Conservation (phyloP, 2,329 filamentous ascomycete genomes). For the Venturia nashicola region DNA sequence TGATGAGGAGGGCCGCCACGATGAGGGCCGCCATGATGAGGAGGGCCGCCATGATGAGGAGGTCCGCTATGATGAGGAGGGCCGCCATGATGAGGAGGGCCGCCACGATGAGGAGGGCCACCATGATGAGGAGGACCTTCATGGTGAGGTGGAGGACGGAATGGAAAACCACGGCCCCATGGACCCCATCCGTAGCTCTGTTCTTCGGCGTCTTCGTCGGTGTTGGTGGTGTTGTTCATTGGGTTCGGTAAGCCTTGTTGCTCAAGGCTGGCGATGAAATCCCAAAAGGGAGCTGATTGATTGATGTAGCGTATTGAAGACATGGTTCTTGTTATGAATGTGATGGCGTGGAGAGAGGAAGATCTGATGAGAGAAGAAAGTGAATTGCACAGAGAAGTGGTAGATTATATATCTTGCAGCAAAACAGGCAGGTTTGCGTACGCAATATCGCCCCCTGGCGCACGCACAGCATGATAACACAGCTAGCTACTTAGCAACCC, state of each 20-base stretch:
- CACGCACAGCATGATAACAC: background rate
- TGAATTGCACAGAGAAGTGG: background rate
- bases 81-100: conserved; percentile 8
- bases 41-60: background rate
- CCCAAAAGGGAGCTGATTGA: conserved; percentile 42
- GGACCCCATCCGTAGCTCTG: conserved; percentile 20
- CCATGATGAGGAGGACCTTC: conserved; percentile 8
- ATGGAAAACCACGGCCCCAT: conserved; percentile 12
- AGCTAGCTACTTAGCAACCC: background rate
- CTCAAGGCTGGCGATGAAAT: conserved; percentile 40
- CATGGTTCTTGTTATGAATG: conserved; percentile 27
- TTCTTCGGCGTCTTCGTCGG: conserved; percentile 14
- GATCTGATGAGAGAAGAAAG: background rate
- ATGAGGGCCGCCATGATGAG: conserved; percentile 12
- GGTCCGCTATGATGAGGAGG: conserved; percentile 9
- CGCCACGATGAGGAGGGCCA: conserved; percentile 8
- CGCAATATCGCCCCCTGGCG: background rate
- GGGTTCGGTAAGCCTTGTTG: conserved; percentile 32
- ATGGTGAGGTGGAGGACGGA: conserved; percentile 12
- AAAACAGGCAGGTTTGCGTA: conserved; percentile 3
- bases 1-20: background rate
- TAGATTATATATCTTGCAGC: background rate
- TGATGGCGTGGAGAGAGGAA: background rate
- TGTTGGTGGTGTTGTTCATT: conserved; percentile 13
- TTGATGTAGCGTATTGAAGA: conserved; percentile 42